Base-by-base conservation (phyloP, 345 rosid genomes). In the Aegle marmelos region DNA sequence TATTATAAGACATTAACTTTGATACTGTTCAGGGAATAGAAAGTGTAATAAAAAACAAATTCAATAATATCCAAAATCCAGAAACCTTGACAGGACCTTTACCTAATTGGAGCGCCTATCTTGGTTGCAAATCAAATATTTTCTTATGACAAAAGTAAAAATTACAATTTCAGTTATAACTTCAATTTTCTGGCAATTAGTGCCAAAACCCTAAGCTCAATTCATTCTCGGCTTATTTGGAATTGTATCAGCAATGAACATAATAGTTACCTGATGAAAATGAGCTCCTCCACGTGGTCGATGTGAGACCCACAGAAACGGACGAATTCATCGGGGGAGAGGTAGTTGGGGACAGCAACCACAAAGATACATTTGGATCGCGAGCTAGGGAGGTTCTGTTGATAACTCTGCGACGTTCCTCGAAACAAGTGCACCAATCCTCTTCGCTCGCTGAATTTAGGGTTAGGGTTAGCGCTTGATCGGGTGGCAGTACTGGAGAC, bases 341-440 rank as follows among this genome's bases (percentile, higher is more conserved):
- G 80, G 83, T 94, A 94, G 83, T 90, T 92, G 17, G 98, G 98
- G 81, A 91, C 90, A 67, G 94, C 95, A 56, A 91, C 94, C 61
- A 94, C 92, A 83, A 92, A 92, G 81, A 92, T 97, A 73, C 87
- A 81, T 68, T 89, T 83, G 73, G 97, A 92, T 67, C 86, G 88
- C 59, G 93, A 88, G 89, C 69, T 86, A 83, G 93, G 90, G n/a
- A n/a, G n/a, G 82, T 79, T 92, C 14, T 96, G 88, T 25, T 89
- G 92, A 6, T 94, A 92, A 79, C 86, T 87, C 59, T 83, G 90
- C 16, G 92, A 84, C 6, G 89, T 78, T 60, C 83, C 83, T 22
- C 98, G 91, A 69, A 89, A 90, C 48, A 96, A 86, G 81, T 92
- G 91, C n/a, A 87, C 87, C 24, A 89, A 82, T 61, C 98, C 99